Evolutionary conservation across 768 basidiomycete species (phyloP), one percentile per base, ranked within the genome.

Genomic region (Suillus occidentalis): DNA sequence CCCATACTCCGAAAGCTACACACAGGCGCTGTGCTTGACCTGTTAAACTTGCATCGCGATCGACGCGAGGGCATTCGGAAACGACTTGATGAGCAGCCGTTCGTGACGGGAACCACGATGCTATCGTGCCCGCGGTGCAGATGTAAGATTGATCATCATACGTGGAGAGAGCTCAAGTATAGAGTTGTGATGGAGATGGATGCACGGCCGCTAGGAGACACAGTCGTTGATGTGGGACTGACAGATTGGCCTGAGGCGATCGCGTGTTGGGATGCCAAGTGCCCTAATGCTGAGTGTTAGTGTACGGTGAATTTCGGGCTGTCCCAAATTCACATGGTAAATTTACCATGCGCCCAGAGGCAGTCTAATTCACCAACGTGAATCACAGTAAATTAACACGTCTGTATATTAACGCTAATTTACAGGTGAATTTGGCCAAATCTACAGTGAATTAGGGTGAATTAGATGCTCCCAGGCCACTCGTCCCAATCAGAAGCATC

Each of bases 91-190:
- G 81, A 84, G 40, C 78, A 86, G 1, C 88, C 88, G 4, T 89
- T 89, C 73, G 85, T 89, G 45, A 76, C 75, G 36, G 75, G 81
- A 25, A 82, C 71, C 37, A 85, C 85, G 4, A 6, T 42, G 56
- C 63, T 72, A 3, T 63, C 39, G 22, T 89, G 88, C 68, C 79
- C 81, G 34, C 76, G 82, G 52, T 89, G 88, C 72, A 76, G 81
- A 43, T 73, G 74, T 3, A 47, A 69, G 22, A 82, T 85, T 49
- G 83, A 86, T 66, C 87, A 89, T 72, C 80, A 83, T 61, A 85
- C 86, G 7, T 89, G 88, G 88, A 79, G 85, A 68, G 86, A 88
- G 71, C 79, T 89, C 63, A 89, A 89, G 70, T 80, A 84, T 68
- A 81, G 75, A 56, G 83, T 89, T 61, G 70, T 84, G 5, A 67